phyloP scores from a whole-genome alignment of 73 alveolate species.

The Tetrahymena malaccensis region DNA sequence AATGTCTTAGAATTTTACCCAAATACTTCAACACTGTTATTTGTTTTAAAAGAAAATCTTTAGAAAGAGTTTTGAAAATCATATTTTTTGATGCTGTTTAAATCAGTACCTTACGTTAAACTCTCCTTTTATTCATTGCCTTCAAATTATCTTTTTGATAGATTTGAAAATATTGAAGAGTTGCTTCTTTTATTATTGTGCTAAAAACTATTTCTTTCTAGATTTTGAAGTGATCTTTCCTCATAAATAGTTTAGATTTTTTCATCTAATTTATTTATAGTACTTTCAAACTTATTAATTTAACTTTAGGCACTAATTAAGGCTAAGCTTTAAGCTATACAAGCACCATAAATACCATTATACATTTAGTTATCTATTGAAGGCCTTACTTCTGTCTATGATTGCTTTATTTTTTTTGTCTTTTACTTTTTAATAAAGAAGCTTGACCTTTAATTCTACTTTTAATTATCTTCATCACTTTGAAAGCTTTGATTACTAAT shows the following conservation, averaged over 20 bases:
- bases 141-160: neutral
- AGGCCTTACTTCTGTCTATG: neutral
- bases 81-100: no score
- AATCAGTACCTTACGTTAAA: neutral
- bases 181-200: neutral
- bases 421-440: no score
- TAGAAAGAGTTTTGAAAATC: neutral
- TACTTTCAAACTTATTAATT: neutral
- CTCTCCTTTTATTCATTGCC: neutral
- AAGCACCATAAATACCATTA: neutral
- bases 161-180: neutral
- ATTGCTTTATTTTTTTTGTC: neutral
- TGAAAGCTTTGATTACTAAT: no score
- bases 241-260: no score
- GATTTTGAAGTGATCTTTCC: neutral
- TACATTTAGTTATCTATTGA: neutral
- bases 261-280: neutral
- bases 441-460: neutral
- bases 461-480: neutral
- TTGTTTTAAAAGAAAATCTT: neutral
- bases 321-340: neutral
- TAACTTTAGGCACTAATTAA: neutral
- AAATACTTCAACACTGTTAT: neutral
- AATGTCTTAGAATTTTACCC: neutral
- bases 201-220: neutral